Conservation (phyloP, 164 flowering plant species). For the Berberis vulgaris region DNA sequence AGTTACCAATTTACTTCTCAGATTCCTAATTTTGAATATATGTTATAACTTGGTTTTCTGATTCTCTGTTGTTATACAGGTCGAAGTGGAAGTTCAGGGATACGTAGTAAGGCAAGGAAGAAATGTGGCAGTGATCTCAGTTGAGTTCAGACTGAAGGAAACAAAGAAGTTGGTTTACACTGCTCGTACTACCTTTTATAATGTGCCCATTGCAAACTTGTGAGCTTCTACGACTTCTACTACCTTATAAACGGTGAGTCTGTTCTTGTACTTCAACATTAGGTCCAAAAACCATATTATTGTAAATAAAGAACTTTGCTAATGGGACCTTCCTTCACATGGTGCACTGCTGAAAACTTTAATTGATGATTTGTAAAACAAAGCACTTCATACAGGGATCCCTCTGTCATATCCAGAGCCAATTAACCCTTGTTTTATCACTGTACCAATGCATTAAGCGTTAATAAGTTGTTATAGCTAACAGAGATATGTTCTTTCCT, state of each 20-base stretch:
- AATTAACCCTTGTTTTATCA: too few species aligned
- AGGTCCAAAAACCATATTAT: background rate
- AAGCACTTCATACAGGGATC: too few species aligned
- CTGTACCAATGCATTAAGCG: too few species aligned
- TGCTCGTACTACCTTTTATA: slow-evolving; percentile 59
- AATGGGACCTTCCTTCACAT: too few species aligned
- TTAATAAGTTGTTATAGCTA: too few species aligned
- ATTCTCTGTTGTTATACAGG: slow-evolving; percentile 21
- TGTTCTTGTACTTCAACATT: background rate
- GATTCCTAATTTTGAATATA: background rate
- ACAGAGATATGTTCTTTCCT: too few species aligned
- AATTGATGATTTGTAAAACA: too few species aligned
- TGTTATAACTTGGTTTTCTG: background rate
- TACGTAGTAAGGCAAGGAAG: slow-evolving; percentile 57
- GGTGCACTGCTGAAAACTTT: too few species aligned
- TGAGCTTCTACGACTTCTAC: slow-evolving; percentile 11
- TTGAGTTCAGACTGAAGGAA: slow-evolving; percentile 48
- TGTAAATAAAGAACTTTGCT: too few species aligned
- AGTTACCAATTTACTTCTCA: background rate
- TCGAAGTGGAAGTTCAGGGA: slow-evolving; percentile 43
- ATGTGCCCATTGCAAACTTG: slow-evolving; percentile 37
- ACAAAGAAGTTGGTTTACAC: slow-evolving; percentile 34
- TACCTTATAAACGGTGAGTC: background rate
- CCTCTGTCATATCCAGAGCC: too few species aligned
- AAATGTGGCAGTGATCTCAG: slow-evolving; percentile 42